phyloP scores from a whole-genome alignment of 768 basidiomycete species.

The Plicaturopsis crispa region DNA sequence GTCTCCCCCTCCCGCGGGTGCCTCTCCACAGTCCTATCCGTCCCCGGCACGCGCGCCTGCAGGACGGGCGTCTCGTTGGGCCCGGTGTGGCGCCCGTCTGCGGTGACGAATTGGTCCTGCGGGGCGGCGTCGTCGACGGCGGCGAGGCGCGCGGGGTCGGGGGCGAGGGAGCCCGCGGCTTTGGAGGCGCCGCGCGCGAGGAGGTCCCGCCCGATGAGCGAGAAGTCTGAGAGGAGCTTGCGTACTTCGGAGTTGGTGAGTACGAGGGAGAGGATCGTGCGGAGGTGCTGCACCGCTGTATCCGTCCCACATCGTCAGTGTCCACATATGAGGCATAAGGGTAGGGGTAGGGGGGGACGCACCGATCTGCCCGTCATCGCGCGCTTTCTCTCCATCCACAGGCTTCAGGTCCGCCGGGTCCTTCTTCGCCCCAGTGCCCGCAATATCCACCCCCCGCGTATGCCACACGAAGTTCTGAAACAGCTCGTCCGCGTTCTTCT shows the following conservation, averaged over 20 bases:
- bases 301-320: constrained; percentile 1
- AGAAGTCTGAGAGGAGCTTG: constrained; percentile 78
- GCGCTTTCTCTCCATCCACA: constrained; percentile 43
- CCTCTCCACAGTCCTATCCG: constrained; percentile 19
- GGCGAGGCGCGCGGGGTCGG: constrained; percentile 52
- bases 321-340: too few relatives aligned
- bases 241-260: constrained; percentile 91
- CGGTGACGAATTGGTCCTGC: constrained; percentile 52
- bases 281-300: constrained; percentile 74
- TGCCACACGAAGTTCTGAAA: constrained; percentile 89
- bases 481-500: constrained; percentile 88
- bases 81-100: constrained; percentile 20
- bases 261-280: constrained; percentile 80
- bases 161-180: constrained; percentile 62
- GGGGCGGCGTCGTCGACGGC: constrained; percentile 65
- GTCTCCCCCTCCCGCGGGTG: constrained; percentile 46
- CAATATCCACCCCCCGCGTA: constrained; percentile 45
- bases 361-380: constrained; percentile 61
- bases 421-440: constrained; percentile 3
- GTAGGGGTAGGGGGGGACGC: constrained; percentile 5
- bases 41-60: constrained; percentile 25
- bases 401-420: constrained; percentile 15
- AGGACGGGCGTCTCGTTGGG: constrained; percentile 27
- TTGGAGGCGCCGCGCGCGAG: constrained; percentile 69
- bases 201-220: constrained; percentile 75